Evolutionary conservation across 2,329 filamentous ascomycete species (phyloP), one percentile per base, ranked within the genome.

Genomic region (Mollisiaceae sp.): DNA sequence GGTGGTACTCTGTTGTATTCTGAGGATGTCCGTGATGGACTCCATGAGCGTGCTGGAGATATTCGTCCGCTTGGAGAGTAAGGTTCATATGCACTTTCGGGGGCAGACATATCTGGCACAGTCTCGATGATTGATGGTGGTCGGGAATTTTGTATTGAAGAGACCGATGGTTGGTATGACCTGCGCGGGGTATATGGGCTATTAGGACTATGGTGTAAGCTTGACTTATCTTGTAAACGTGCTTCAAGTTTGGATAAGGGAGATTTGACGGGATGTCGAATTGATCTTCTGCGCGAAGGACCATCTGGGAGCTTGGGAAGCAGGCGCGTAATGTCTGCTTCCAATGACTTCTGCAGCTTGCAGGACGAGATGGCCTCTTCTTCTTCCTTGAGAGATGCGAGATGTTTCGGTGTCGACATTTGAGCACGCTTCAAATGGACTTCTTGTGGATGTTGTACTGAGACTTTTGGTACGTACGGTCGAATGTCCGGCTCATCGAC

Each of bases 1-100:
- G 92, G 89, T 9, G 91, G 91, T 60, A 91, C 85, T 35, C 85
- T 78, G 14, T 50, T 60, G 78, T 91, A 92, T 67, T 94, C 91
- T 38, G 81, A 80, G 2, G 82, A 82, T 0, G 71, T 72, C 65
- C 81, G 79, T 18, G 83, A 83, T 0, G 86, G 85, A 1, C 84
- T 83, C 85, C 86, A 91, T 1, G 86, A 82, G 63, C 86, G 81
- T 0, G 84, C 83, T 0, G 86, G 86, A 6, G 88, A 88, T 15
- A 76, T 72, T 14, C 80, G 77, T 62, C 78, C 82, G 63, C 80
- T 77, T 45, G 80, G 79, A 41, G 82, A 82, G 69, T 86, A 90
- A 18, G 84, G 82, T 11, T 83, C 75, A 72, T 91, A 92, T 5
- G 87, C 84, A 1, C 85, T 82, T 69, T 91, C 89, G 41, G 87